These are phyloP conservation scores for Neodidymelliopsis sp. DNA, from an alignment of 2,329 filamentous ascomycete species.

Conservation along the genomic window DNA sequence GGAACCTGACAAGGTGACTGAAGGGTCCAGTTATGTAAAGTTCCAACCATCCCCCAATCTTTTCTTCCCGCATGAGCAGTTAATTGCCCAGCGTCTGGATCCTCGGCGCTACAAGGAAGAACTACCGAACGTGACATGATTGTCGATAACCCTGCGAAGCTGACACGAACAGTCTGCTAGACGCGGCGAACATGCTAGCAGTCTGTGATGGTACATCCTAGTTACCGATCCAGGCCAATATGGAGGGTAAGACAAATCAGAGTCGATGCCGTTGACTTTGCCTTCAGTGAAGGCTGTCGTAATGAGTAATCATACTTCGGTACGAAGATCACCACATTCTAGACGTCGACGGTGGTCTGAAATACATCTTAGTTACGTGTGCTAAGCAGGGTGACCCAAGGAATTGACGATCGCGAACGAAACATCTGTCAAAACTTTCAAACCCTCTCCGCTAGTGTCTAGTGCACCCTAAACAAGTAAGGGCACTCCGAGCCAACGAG, in stretches of 20 bases:
- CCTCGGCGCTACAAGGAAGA: background rate
- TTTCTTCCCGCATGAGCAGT: background rate
- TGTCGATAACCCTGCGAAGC: background rate
- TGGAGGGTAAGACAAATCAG: background rate
- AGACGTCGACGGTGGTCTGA: background rate
- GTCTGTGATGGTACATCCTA: background rate
- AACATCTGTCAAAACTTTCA: conserved; percentile 12
- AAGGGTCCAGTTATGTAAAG: background rate
- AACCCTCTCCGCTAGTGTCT: conserved; percentile 8
- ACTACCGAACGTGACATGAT: background rate
- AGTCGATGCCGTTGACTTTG: background rate
- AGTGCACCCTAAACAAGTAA: conserved; percentile 1
- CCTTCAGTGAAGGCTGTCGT: background rate
- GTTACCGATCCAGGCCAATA: background rate
- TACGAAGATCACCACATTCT: background rate
- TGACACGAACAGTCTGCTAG: background rate
- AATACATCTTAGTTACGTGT: background rate
- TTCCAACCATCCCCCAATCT: background rate
- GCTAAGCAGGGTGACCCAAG: background rate
- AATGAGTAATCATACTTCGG: background rate
- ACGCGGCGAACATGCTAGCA: background rate
- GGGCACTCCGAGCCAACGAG: conserved; percentile 1
- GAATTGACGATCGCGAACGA: conserved; percentile 1
- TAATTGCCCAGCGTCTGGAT: background rate
- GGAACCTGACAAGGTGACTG: background rate